phyloP scores from a whole-genome alignment of 2,329 filamentous ascomycete species.

The Cercospora citrullina region DNA sequence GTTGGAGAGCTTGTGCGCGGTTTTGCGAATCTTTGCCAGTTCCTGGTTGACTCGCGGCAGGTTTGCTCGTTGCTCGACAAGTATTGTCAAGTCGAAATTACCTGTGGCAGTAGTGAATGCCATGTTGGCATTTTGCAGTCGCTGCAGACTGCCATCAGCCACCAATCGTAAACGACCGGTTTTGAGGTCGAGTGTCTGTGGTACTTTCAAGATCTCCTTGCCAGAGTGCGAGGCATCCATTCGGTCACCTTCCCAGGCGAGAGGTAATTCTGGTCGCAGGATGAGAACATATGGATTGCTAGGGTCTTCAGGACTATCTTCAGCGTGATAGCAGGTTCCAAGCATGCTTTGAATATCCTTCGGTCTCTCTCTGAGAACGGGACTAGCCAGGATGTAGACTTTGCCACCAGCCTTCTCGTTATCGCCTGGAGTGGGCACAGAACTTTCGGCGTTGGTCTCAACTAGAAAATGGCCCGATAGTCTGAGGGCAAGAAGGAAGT shows the following conservation, averaged over 20 bases:
- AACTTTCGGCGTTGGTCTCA: conserved; percentile 57
- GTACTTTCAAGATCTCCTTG: conserved; percentile 71
- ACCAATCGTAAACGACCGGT: conserved; percentile 83
- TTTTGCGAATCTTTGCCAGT: conserved; percentile 90
- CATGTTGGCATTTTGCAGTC: conserved; percentile 74
- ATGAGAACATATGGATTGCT: conserved; percentile 83
- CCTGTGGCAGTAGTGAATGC: conserved; percentile 79
- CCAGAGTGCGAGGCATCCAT: conserved; percentile 51
- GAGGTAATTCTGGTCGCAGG: conserved; percentile 73
- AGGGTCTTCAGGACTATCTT: conserved; percentile 68
- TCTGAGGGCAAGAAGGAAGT: conserved; percentile 77
- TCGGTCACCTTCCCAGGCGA: conserved; percentile 75
- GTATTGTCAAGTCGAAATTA: conserved; percentile 80
- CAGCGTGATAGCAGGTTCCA: conserved; percentile 72
- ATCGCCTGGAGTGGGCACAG: conserved; percentile 15
- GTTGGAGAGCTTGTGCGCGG: conserved; percentile 93
- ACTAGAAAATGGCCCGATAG: conserved; percentile 86
- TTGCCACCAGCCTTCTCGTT: conserved; percentile 49
- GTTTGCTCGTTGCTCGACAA: conserved; percentile 91
- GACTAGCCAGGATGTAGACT: conserved; percentile 76
- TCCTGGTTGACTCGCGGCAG: conserved; percentile 87
- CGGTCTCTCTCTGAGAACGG: conserved; percentile 69
- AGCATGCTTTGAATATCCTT: conserved; percentile 85
- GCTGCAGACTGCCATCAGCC: conserved; percentile 78
- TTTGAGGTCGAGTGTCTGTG: conserved; percentile 71